These are phyloP conservation scores for peach (Prunus persica) DNA, from an alignment of 306 rosid species.

Conservation along the genomic window DNA sequence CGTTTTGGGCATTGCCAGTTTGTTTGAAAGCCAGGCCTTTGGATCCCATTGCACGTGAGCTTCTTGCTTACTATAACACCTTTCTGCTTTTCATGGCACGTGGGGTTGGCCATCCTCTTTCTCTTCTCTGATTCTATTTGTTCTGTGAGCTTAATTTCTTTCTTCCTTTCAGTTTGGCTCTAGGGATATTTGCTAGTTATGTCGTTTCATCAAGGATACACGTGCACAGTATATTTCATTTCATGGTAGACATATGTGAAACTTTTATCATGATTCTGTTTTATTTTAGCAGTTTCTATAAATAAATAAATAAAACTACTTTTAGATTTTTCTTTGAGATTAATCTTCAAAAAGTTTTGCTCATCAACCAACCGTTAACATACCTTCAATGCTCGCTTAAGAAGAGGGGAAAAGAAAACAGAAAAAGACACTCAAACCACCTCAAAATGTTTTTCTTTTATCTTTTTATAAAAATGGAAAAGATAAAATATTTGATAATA, in stretches of 20 bases:
- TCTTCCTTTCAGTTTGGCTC: neutral
- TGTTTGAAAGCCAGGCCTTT: conserved; percentile 20
- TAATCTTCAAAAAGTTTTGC: neutral
- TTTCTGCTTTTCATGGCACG: conserved; percentile 66
- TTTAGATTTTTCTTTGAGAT: neutral
- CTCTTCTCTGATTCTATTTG: conserved; percentile 11
- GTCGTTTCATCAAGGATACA: conserved; percentile 22
- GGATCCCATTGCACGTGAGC: conserved; percentile 82
- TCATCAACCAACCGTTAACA: neutral
- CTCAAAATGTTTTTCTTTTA: neutral
- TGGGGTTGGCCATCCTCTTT: conserved; percentile 38
- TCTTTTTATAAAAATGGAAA: neutral
- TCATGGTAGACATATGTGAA: neutral
- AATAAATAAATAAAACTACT: neutral
- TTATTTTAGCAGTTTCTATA: neutral
- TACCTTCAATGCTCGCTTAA: neutral
- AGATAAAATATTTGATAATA: neutral
- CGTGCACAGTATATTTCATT: conserved; percentile 29
- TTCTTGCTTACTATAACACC: conserved; percentile 43
- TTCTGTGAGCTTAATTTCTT: neutral
- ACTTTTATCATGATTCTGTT: neutral
- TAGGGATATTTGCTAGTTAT: neutral
- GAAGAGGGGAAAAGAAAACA: conserved; percentile 3
- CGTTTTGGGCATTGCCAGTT: conserved; percentile 10
- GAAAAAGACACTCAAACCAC: neutral